Evolutionary conservation across 1,284 basidiomycete species (phyloP).

Genomic region (Tremellales sp.): DNA sequence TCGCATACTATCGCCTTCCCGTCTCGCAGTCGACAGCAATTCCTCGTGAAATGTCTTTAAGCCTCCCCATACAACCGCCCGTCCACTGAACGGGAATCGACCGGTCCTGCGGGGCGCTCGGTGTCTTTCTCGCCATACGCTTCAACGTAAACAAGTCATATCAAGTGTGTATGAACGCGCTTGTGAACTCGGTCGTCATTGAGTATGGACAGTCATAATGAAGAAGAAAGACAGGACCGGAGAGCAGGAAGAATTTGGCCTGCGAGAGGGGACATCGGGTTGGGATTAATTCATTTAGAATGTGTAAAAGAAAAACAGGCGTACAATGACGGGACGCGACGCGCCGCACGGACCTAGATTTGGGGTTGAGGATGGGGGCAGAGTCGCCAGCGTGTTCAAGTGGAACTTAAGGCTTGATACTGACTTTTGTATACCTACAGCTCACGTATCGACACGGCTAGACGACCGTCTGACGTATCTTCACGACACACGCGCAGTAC

Average conservation of each 20-base stretch:
- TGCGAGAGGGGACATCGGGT: neutral
- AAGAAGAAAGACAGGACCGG: slow-evolving; percentile 7
- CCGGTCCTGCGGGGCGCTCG: slow-evolving; percentile 29
- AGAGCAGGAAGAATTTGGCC: neutral
- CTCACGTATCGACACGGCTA: neutral
- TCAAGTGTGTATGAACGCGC: neutral
- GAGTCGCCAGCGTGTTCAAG: too few species aligned
- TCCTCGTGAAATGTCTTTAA: neutral
- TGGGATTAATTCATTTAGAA: slow-evolving; percentile 15
- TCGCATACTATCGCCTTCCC: too few species aligned
- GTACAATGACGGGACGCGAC: slow-evolving; percentile 12
- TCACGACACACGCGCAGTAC: neutral
- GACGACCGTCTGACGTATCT: too few species aligned
- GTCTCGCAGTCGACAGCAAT: too few species aligned
- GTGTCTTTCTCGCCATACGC: slow-evolving; percentile 1
- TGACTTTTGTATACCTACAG: neutral
- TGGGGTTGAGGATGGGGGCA: neutral
- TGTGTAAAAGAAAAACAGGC: neutral
- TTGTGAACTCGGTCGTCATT: neutral
- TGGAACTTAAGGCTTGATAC: neutral
- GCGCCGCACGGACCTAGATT: slow-evolving; percentile 10
- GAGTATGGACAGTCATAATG: slow-evolving; percentile 2
- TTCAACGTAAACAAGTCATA: neutral
- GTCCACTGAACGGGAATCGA: slow-evolving; percentile 2
- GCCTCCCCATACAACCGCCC: slow-evolving; percentile 25